These are phyloP conservation scores for Cubamyces lactineus DNA, from an alignment of 768 basidiomycete genomes.

Conservation along the genomic window DNA sequence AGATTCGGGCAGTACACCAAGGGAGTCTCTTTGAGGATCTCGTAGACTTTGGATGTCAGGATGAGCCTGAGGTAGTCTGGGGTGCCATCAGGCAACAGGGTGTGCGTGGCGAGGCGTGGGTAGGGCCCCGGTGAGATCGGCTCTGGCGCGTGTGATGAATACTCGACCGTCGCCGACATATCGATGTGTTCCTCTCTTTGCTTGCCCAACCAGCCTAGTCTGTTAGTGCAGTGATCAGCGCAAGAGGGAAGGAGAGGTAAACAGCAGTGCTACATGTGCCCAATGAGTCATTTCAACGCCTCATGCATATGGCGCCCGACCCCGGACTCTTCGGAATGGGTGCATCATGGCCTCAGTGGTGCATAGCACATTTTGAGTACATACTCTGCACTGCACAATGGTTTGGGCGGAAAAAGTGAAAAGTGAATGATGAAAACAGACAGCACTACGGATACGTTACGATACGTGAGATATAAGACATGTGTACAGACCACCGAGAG, in stretches of 20 bases:
- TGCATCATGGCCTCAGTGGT: neutral
- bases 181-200: neutral
- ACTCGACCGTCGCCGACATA: conserved; percentile 59
- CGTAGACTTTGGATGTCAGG: conserved; percentile 88
- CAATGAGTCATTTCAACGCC: conserved; percentile 14
- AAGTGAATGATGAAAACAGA: neutral
- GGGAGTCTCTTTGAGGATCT: conserved; percentile 87
- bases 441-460: conserved; percentile 21
- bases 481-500: conserved; percentile 18
- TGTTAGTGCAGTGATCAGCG: neutral
- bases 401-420: neutral
- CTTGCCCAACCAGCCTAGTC: neutral
- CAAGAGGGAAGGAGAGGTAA: neutral
- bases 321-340: neutral
- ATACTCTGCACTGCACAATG: neutral
- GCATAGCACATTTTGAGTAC: too few relatives aligned
- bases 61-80: conserved; percentile 91
- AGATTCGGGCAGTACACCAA: conserved; percentile 86
- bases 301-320: conserved; percentile 16
- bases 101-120: conserved; percentile 68
- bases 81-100: conserved; percentile 63
- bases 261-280: neutral
- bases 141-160: conserved; percentile 68
- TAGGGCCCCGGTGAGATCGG: conserved; percentile 51
- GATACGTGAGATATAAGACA: conserved; percentile 28